Evolutionary conservation across 1,284 basidiomycete genomes (phyloP).

Genomic region (Polyporus tsugae): DNA sequence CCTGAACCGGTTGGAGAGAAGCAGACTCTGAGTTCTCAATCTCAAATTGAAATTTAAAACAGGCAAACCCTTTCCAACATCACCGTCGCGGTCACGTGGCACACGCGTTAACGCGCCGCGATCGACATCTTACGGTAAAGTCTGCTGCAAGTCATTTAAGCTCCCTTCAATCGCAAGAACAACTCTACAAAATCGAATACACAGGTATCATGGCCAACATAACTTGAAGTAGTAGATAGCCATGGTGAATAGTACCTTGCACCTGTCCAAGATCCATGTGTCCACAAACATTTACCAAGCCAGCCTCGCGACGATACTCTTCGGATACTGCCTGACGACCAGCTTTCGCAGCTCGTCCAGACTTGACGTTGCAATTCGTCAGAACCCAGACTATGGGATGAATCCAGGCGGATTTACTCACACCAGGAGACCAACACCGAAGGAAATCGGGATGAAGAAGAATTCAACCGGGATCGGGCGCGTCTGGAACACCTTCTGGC

Average conservation of each 20-base stretch:
- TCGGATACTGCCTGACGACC: conserved; percentile 45
- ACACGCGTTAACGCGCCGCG: conserved; percentile 20
- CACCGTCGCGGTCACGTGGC: conserved; percentile 36
- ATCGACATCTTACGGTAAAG: no score
- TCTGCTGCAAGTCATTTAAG: no score
- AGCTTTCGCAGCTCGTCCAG: conserved; percentile 52
- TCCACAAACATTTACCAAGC: conserved; percentile 47
- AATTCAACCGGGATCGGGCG: conserved; percentile 58
- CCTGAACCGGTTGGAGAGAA: conserved; percentile 1
- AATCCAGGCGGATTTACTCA: conserved; percentile 26
- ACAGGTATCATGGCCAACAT: neutral
- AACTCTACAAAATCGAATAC: neutral
- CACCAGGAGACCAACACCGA: conserved; percentile 45
- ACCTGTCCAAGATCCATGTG: neutral
- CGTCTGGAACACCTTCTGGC: conserved; percentile 62
- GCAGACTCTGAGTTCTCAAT: conserved; percentile 16
- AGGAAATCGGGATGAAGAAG: conserved; percentile 56
- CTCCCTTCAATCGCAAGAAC: no score
- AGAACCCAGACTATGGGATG: neutral
- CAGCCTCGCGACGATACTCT: conserved; percentile 45
- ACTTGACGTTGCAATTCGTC: conserved; percentile 29
- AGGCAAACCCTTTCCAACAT: conserved; percentile 27
- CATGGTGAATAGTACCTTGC: neutral
- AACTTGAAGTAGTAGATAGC: neutral
- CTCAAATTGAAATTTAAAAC: no score